Base-by-base conservation (phyloP, 352 stramenopile species). In the Pythium rhizo-oryzae region DNA sequence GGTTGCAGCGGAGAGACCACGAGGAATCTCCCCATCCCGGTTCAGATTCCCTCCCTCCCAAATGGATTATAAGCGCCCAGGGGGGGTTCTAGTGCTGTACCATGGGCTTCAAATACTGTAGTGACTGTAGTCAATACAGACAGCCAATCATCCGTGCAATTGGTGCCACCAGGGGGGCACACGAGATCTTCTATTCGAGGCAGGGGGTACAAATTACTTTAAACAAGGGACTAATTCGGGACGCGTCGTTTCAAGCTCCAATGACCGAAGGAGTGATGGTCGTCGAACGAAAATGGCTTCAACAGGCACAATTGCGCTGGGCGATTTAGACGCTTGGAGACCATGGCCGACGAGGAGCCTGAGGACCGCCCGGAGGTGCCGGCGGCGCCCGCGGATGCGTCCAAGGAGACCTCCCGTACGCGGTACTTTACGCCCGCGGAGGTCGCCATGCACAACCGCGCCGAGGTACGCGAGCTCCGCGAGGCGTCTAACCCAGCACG, bases 341-440 rank as follows among this genome's bases (percentile, higher is more conserved):
- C 7, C 33, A 65, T 65, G 59, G 59, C 59, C 7, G 59, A 71
- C 43, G 58, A 61, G n/a, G 65, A 67, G 19, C 8, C 21, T 21
- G 24, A 58, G 15, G 41, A 62, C n/a, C 47, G 16, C 2, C 23
- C 46, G 25, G 33, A 53, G 54, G 11, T 4, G 44, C 6, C 49
- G 28, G 7, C 23, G 13, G 47, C 35, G 21, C 49, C 30, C 16
- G 25, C 5, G 24, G 24, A 46, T 2, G 8, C 44, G 3, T 35
- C 46, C 9, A 72, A 67, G 21, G 58, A 68, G 43, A 16, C 43
- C 2, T 25, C 11, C 24, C 49, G 35, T 54, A 59, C 70, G 15
- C 73, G 77, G 19, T 96, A 85, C 74, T 97, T 86, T 65, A 97
- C 90, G 25, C 74, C 85, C 0, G 78, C 79, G 1, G 90, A 98